Conservation (phyloP, 2,329 filamentous ascomycete species). For the Ophiostoma ulmi region DNA sequence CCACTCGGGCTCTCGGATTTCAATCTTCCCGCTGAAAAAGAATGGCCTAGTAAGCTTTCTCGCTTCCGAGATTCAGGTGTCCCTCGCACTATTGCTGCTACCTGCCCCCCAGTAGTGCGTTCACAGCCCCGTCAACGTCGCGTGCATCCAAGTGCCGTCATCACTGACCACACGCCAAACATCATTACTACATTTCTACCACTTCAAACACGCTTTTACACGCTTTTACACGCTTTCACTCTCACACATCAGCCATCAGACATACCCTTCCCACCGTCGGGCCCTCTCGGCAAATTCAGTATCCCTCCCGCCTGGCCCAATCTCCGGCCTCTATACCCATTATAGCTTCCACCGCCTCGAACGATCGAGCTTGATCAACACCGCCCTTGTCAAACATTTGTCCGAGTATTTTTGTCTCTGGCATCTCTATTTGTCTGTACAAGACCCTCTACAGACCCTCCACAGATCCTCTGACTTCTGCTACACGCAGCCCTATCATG, state of each 20-base stretch:
- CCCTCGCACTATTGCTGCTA: neutral
- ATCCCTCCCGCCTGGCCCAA: constrained; percentile 5
- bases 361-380: neutral
- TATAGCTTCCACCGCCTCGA: neutral
- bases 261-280: neutral
- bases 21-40: constrained; percentile 8
- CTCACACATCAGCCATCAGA: neutral
- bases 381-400: neutral
- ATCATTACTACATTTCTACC: neutral
- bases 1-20: constrained; percentile 24
- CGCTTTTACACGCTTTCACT: neutral
- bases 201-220: neutral
- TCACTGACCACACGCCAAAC: neutral
- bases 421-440: neutral
- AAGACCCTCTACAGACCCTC: neutral
- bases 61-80: constrained; percentile 7
- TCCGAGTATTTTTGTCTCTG: neutral
- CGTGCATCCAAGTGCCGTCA: neutral
- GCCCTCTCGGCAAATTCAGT: constrained; percentile 4
- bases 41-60: constrained; percentile 6
- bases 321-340: neutral
- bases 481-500: constrained; percentile 23
- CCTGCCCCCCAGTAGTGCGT: neutral
- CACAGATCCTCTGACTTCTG: neutral
- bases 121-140: constrained; percentile 13